A percentile compares a stretch with the other conserved stretches of the same genome.
These are phyloP conservation scores for Ogataea nitratoaversa DNA, from an alignment of 805 yeast species.

Conservation along the genomic window DNA sequence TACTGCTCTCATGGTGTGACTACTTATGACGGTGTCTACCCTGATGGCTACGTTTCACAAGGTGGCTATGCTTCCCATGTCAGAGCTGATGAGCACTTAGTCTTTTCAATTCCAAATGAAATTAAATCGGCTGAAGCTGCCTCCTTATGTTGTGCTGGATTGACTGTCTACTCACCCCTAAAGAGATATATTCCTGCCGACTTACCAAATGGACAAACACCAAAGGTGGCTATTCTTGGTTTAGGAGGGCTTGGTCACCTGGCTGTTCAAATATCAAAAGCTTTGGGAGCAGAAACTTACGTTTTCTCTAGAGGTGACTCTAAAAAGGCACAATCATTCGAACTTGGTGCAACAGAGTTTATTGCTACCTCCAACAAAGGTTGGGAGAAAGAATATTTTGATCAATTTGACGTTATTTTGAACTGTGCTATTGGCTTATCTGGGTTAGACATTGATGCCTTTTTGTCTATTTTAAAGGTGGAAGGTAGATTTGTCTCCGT, in stretches of 20 bases:
- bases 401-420: constrained; percentile 37
- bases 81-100: constrained; percentile 42
- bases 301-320: constrained; percentile 40
- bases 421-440: constrained; percentile 39
- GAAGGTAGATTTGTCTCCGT: constrained; percentile 43
- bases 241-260: constrained; percentile 46
- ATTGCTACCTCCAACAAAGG: constrained; percentile 43
- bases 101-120: constrained; percentile 43
- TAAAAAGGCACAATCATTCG: constrained; percentile 36
- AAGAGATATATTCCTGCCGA: constrained; percentile 33
- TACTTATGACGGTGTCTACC: constrained; percentile 38
- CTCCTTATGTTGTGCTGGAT: constrained; percentile 50
- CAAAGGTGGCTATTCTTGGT: constrained; percentile 40
- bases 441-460: constrained; percentile 34
- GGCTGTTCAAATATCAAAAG: constrained; percentile 41
- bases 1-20: constrained; percentile 39
- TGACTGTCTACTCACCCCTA: constrained; percentile 47
- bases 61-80: constrained; percentile 47
- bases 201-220: constrained; percentile 28
- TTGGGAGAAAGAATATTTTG: constrained; percentile 34
- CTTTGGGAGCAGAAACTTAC: constrained; percentile 42
- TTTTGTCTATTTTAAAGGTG: constrained; percentile 30
- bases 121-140: constrained; percentile 40
- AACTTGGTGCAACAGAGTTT: constrained; percentile 39
- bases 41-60: constrained; percentile 34